Conservation (phyloP, 1,139 yeast species). For the Komagataea norvegica region DNA sequence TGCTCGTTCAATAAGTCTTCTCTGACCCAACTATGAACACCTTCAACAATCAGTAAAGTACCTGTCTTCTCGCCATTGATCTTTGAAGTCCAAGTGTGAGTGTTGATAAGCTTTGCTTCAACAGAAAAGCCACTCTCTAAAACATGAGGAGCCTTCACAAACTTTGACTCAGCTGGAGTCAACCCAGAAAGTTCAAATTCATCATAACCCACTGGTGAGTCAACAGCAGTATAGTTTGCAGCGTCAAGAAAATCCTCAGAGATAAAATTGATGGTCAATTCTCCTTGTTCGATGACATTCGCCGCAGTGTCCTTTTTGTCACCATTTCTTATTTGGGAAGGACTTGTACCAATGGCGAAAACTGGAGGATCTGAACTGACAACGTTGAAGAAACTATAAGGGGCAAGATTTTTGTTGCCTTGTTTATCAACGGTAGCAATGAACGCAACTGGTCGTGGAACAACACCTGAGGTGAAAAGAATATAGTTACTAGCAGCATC, state of each 20-base stretch:
- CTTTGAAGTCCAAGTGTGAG: slow-evolving; percentile 43
- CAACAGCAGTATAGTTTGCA: slow-evolving; percentile 46
- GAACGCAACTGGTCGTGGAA: slow-evolving; percentile 58
- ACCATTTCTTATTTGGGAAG: slow-evolving; percentile 23
- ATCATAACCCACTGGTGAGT: slow-evolving; percentile 45
- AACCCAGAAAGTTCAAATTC: slow-evolving; percentile 57
- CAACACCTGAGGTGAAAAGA: slow-evolving; percentile 43
- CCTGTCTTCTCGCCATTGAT: slow-evolving; percentile 35
- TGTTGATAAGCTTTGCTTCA: slow-evolving; percentile 45
- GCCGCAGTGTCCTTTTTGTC: slow-evolving; percentile 44
- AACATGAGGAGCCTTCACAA: slow-evolving; percentile 53
- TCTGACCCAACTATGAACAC: slow-evolving; percentile 50
- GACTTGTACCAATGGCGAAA: slow-evolving; percentile 39
- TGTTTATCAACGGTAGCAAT: slow-evolving; percentile 41
- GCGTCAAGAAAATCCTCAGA: slow-evolving; percentile 64
- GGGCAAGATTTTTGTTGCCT: slow-evolving; percentile 51
- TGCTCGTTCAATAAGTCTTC: slow-evolving; percentile 47
- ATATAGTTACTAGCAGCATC: slow-evolving; percentile 54
- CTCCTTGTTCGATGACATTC: slow-evolving; percentile 47
- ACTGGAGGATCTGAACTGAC: slow-evolving; percentile 54
- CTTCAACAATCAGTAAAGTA: slow-evolving; percentile 44
- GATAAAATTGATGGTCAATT: slow-evolving; percentile 50
- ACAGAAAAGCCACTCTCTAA: slow-evolving; percentile 57
- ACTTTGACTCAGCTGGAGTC: slow-evolving; percentile 41
- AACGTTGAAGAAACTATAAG: slow-evolving; percentile 50